Percentiles rank a stretch among this genome's conserved stretches.
Evolutionary conservation across 2,329 filamentous ascomycete genomes (phyloP).

Genomic region (Aspergillus amoenus): DNA sequence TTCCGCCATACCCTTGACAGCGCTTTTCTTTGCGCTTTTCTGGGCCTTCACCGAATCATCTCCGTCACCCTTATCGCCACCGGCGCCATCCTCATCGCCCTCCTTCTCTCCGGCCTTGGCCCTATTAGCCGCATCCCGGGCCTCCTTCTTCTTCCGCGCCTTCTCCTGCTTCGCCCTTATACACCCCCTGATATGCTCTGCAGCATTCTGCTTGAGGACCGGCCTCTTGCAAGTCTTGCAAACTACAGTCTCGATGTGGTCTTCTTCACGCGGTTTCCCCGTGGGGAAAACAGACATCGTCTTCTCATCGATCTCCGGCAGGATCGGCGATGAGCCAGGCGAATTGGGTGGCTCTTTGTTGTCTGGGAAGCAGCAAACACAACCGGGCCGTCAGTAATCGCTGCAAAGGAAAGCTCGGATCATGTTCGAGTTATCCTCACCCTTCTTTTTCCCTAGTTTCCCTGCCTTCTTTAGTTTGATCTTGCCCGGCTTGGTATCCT

Average conservation of each 20-base stretch:
- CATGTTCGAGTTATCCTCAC: slow-evolving; percentile 25
- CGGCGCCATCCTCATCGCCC: slow-evolving; percentile 46
- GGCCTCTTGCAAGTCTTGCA: slow-evolving; percentile 97
- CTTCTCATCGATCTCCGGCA: slow-evolving; percentile 67
- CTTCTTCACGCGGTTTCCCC: slow-evolving; percentile 78
- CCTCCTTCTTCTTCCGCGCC: slow-evolving; percentile 73
- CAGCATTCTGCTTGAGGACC: slow-evolving; percentile 71
- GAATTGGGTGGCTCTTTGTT: slow-evolving; percentile 27
- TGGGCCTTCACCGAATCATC: slow-evolving; percentile 54
- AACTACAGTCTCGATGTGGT: slow-evolving; percentile 72
- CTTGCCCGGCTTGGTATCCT: slow-evolving; percentile 45
- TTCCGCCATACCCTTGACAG: slow-evolving; percentile 50
- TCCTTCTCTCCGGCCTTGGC: slow-evolving; percentile 51
- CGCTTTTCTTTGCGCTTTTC: slow-evolving; percentile 66
- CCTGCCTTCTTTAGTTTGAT: slow-evolving; percentile 44
- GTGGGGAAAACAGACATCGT: slow-evolving; percentile 78
- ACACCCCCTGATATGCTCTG: slow-evolving; percentile 79
- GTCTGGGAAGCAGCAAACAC: neutral
- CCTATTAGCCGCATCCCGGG: slow-evolving; percentile 67
- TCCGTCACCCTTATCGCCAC: slow-evolving; percentile 28
- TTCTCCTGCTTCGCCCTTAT: slow-evolving; percentile 81
- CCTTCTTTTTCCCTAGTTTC: slow-evolving; percentile 31
- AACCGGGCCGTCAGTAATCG: neutral
- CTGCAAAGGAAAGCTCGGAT: neutral
- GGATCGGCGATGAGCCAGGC: slow-evolving; percentile 40